phyloP scores from a whole-genome alignment of 495 filamentous ascomycete species.

The Thermothielavioides terrestris region DNA sequence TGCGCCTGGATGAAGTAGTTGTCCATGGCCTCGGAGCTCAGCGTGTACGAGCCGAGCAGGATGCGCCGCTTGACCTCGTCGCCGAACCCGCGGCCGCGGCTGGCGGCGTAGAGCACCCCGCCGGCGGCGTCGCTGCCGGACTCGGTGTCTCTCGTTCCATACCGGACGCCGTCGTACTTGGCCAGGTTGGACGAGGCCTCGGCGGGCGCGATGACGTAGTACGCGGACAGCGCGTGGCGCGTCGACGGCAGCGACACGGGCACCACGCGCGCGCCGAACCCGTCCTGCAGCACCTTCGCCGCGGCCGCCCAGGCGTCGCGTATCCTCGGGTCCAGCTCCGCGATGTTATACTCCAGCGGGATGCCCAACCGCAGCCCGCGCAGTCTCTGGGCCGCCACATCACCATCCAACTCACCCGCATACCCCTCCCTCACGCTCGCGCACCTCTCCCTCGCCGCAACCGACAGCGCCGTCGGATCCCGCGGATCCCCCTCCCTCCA shows the following conservation, averaged over 20 bases:
- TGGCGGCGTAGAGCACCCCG: slow-evolving; percentile 62
- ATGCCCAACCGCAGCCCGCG: slow-evolving; percentile 54
- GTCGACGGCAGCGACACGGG: slow-evolving; percentile 79
- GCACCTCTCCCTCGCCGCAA: slow-evolving; percentile 45
- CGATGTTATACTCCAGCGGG: slow-evolving; percentile 80
- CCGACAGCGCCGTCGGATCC: slow-evolving; percentile 69
- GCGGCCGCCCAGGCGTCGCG: slow-evolving; percentile 58
- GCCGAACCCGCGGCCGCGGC: slow-evolving; percentile 66
- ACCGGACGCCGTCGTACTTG: slow-evolving; percentile 92
- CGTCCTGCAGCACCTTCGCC: slow-evolving; percentile 44
- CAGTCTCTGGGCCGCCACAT: slow-evolving; percentile 21
- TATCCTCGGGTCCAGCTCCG: slow-evolving; percentile 59
- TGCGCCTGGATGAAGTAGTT: slow-evolving; percentile 97
- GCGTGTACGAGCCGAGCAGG: slow-evolving; percentile 78
- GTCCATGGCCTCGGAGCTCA: slow-evolving; percentile 84
- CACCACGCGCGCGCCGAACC: slow-evolving; percentile 58
- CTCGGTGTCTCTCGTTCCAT: slow-evolving; percentile 45
- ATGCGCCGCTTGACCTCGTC: slow-evolving; percentile 79
- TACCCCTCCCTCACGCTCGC: slow-evolving; percentile 37
- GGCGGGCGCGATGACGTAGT: slow-evolving; percentile 90
- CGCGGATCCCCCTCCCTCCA: slow-evolving; percentile 51
- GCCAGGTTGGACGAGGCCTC: slow-evolving; percentile 97
- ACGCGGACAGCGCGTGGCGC: slow-evolving; percentile 75
- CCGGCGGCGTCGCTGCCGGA: slow-evolving; percentile 26
- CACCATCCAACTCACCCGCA: slow-evolving; percentile 11